A percentile compares a stretch with the other conserved stretches of the same genome.
These are phyloP conservation scores for Aegilops sharonensis DNA, from an alignment of 176 grass and related monocot species.

Conservation along the genomic window DNA sequence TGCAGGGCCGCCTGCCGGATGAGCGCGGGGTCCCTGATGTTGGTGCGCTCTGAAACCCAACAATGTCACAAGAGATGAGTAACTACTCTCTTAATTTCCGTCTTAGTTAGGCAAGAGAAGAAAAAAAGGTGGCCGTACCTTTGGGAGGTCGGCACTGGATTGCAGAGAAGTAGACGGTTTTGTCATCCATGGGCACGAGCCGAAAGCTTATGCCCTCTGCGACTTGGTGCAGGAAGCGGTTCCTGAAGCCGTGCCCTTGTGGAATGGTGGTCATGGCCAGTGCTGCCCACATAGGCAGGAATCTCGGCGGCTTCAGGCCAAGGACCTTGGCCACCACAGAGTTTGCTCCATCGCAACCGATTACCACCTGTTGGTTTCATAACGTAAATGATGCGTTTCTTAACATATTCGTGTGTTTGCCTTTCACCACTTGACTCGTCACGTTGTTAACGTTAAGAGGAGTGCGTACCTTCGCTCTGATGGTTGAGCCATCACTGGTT, in stretches of 20 bases:
- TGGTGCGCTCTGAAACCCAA: neutral
- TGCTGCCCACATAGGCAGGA: neutral
- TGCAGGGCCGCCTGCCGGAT: neutral
- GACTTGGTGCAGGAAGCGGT: neutral
- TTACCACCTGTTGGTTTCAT: conserved; percentile 24
- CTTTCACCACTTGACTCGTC: too few relatives aligned
- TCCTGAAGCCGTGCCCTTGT: neutral
- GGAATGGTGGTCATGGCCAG: neutral
- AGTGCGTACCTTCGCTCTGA: conserved; percentile 9
- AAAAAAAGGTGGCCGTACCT: neutral
- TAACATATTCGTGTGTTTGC: too few relatives aligned
- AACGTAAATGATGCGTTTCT: too few relatives aligned
- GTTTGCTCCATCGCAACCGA: conserved; percentile 50
- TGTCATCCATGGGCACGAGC: neutral
- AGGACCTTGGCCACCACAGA: conserved; percentile 41
- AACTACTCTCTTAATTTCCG: too few relatives aligned
- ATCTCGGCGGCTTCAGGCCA: neutral
- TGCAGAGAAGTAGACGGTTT: neutral
- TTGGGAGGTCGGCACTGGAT: neutral
- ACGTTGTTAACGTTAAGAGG: too few relatives aligned
- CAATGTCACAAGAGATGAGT: neutral
- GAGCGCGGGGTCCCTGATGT: neutral
- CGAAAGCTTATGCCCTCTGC: neutral
- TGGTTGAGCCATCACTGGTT: conserved; percentile 4
- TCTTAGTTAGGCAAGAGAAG: too few relatives aligned